Conservation (phyloP, 2,329 filamentous ascomycete species). For the Ophiocordyceps australis region DNA sequence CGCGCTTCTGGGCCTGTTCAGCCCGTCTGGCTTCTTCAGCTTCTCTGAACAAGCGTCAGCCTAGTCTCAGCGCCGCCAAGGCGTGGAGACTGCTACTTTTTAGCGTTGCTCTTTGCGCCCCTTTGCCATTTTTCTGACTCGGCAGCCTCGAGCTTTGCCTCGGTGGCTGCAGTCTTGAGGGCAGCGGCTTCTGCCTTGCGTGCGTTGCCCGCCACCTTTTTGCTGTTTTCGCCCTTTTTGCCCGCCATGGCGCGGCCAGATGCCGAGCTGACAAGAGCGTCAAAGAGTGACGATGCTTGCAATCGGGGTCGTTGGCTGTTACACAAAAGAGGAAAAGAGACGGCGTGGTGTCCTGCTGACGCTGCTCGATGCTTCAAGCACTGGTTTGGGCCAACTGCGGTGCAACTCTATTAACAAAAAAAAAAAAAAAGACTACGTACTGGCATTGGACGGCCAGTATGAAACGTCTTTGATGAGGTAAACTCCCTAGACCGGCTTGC, state of each 20-base stretch:
- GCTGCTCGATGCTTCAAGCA: too few relatives aligned
- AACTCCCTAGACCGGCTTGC: too few relatives aligned
- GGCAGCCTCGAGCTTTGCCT: constrained; percentile 43
- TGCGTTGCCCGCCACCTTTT: constrained; percentile 80
- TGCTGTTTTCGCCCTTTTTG: constrained; percentile 68
- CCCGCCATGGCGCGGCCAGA: constrained; percentile 40
- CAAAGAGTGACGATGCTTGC: too few relatives aligned
- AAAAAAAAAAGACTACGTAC: too few relatives aligned
- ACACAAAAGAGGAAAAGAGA: too few relatives aligned
- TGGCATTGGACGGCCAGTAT: too few relatives aligned
- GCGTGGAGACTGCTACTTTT: constrained; percentile 49
- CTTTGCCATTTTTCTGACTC: constrained; percentile 71
- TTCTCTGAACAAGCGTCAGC: constrained; percentile 10
- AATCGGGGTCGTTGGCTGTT: too few relatives aligned
- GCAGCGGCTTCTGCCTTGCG: constrained; percentile 82
- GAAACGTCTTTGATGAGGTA: too few relatives aligned
- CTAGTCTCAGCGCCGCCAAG: background rate
- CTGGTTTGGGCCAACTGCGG: too few relatives aligned
- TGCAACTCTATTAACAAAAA: too few relatives aligned
- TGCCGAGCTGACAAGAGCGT: too few relatives aligned
- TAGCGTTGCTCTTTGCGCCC: constrained; percentile 67
- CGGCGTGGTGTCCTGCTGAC: too few relatives aligned
- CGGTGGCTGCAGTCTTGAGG: constrained; percentile 54
- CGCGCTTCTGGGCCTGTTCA: constrained; percentile 80
- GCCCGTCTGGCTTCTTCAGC: constrained; percentile 46